These are phyloP conservation scores for Aspergillus hancockii DNA, from an alignment of 495 filamentous ascomycete species.

Conservation along the genomic window DNA sequence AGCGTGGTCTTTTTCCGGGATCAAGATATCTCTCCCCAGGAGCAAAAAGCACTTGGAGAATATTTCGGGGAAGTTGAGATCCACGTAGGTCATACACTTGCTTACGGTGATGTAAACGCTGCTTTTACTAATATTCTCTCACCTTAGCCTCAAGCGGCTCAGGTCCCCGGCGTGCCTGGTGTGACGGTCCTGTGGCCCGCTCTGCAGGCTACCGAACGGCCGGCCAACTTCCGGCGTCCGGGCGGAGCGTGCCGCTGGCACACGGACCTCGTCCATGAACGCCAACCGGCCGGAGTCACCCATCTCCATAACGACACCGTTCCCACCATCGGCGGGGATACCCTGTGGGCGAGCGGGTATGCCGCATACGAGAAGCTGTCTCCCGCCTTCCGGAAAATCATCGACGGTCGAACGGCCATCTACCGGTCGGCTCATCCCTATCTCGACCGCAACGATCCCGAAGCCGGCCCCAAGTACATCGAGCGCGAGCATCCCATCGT, in stretches of 20 bases:
- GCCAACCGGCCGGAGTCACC: slow-evolving; percentile 69
- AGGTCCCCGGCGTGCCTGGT: slow-evolving; percentile 66
- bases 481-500: slow-evolving; percentile 69
- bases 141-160: slow-evolving; percentile 63
- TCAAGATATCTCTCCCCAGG: slow-evolving; percentile 68
- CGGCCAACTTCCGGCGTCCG: slow-evolving; percentile 60
- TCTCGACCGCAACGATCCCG: slow-evolving; percentile 62
- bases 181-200: slow-evolving; percentile 70
- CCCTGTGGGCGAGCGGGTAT: slow-evolving; percentile 71
- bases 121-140: background rate
- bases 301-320: slow-evolving; percentile 69
- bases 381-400: slow-evolving; percentile 66
- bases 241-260: slow-evolving; percentile 70
- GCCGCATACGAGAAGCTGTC: slow-evolving; percentile 72
- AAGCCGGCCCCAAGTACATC: slow-evolving; percentile 61
- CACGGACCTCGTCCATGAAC: slow-evolving; percentile 69
- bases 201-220: slow-evolving; percentile 55
- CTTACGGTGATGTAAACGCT: too few species aligned
- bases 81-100: slow-evolving; percentile 51
- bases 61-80: slow-evolving; percentile 67
- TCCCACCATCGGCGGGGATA: slow-evolving; percentile 66
- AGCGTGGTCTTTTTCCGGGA: slow-evolving; percentile 77
- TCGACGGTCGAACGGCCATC: slow-evolving; percentile 67
- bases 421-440: slow-evolving; percentile 68
- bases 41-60: slow-evolving; percentile 67